Percentiles rank a stretch among this genome's conserved stretches.
These are phyloP conservation scores for Naegleria fowleri DNA, from an alignment of 208 protist species.

Conservation along the genomic window DNA sequence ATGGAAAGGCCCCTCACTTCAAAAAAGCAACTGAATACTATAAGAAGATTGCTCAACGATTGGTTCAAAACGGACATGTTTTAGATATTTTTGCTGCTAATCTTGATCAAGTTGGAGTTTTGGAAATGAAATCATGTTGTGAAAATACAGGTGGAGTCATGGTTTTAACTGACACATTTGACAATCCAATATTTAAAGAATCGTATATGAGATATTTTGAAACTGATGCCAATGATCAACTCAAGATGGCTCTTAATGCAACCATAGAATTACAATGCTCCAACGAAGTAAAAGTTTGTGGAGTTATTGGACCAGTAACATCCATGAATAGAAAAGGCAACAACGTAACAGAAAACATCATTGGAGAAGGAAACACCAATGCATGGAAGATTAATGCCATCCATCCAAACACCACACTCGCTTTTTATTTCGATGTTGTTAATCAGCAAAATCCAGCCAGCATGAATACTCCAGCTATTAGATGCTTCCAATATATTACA, in stretches of 20 bases:
- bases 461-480: conserved; percentile 25
- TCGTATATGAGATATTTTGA: conserved; percentile 83
- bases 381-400: conserved; percentile 92
- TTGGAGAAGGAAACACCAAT: conserved; percentile 92
- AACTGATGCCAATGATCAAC: conserved; percentile 54
- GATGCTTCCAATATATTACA: conserved; percentile 82
- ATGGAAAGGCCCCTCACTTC: conserved; percentile 64
- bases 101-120: conserved; percentile 91
- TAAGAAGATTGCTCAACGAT: conserved; percentile 80
- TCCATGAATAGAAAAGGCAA: conserved; percentile 80
- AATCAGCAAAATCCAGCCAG: neutral
- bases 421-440: conserved; percentile 93
- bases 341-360: conserved; percentile 69
- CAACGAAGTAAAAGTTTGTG: conserved; percentile 85
- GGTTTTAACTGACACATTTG: conserved; percentile 92
- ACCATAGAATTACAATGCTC: conserved; percentile 90
- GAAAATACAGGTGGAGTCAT: conserved; percentile 84
- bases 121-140: conserved; percentile 90
- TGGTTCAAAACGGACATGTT: conserved; percentile 82
- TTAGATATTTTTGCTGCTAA: conserved; percentile 92
- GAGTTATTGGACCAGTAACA: conserved; percentile 80
- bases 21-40: conserved; percentile 78
- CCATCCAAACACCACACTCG: conserved; percentile 81
- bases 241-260: conserved; percentile 88
- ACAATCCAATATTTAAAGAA: conserved; percentile 84